phyloP scores from a whole-genome alignment of 2,329 filamentous ascomycete genomes.

The Colletotrichum incanum region DNA sequence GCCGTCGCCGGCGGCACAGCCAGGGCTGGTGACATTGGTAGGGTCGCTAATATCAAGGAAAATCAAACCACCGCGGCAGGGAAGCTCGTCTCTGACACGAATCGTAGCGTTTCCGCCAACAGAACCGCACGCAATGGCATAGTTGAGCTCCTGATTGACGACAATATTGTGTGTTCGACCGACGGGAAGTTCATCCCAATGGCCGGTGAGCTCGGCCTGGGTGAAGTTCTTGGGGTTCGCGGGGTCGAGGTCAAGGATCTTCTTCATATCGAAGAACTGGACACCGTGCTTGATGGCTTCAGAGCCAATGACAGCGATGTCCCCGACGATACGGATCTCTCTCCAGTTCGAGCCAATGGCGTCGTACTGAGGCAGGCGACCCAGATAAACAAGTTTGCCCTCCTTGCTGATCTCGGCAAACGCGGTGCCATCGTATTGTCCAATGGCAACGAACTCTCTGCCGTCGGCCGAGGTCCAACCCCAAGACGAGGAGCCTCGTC shows the following conservation, averaged over 20 bases:
- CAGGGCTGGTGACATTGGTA: slow-evolving; percentile 66
- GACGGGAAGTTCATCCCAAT: slow-evolving; percentile 58
- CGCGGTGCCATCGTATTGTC: slow-evolving; percentile 68
- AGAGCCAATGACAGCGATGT: slow-evolving; percentile 57
- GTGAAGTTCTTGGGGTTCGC: slow-evolving; percentile 60
- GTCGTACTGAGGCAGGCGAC: slow-evolving; percentile 65
- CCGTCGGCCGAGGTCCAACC: slow-evolving; percentile 68
- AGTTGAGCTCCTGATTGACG: slow-evolving; percentile 62
- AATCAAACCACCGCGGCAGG: slow-evolving; percentile 69
- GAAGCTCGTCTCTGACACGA: slow-evolving; percentile 40
- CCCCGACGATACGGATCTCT: slow-evolving; percentile 63
- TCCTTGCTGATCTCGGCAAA: slow-evolving; percentile 67
- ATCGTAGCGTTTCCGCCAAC: slow-evolving; percentile 52
- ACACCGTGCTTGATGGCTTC: slow-evolving; percentile 68
- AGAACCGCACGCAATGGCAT: slow-evolving; percentile 60
- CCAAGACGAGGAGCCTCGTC: slow-evolving; percentile 61
- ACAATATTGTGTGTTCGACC: slow-evolving; percentile 64
- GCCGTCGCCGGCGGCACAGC: slow-evolving; percentile 69
- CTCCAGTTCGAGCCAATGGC: slow-evolving; percentile 65
- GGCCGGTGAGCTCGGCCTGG: slow-evolving; percentile 58
- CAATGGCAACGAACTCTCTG: slow-evolving; percentile 69
- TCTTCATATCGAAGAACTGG: slow-evolving; percentile 76
- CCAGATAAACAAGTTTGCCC: slow-evolving; percentile 68
- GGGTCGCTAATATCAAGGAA: slow-evolving; percentile 72
- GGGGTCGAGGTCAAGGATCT: slow-evolving; percentile 65